Conservation (phyloP, 2,329 filamentous ascomycete genomes). For the Juglanconis juglandina region DNA sequence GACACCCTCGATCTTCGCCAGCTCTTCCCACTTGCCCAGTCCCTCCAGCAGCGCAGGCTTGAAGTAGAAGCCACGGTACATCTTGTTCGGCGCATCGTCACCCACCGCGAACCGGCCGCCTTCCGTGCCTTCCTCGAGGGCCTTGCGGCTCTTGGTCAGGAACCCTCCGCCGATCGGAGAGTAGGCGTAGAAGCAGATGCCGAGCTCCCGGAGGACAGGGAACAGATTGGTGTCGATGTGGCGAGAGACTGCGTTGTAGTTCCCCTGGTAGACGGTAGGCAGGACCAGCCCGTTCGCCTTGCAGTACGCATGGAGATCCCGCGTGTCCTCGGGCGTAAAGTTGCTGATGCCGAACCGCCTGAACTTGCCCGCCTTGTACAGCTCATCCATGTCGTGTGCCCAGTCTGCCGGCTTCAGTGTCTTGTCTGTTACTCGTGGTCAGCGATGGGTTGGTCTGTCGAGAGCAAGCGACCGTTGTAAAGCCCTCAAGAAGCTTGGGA, state of each 20-base stretch:
- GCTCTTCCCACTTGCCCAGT: constrained; percentile 37
- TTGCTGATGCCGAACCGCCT: constrained; percentile 65
- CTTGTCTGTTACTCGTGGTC: not conserved
- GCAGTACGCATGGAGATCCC: constrained; percentile 60
- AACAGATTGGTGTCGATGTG: constrained; percentile 37
- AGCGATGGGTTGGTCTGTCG: too few species aligned
- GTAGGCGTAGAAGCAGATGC: constrained; percentile 39
- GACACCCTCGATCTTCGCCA: constrained; percentile 48
- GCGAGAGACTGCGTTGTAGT: constrained; percentile 39
- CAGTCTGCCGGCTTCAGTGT: constrained; percentile 39
- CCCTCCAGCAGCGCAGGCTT: constrained; percentile 49
- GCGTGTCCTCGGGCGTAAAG: constrained; percentile 69
- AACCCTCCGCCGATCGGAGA: constrained; percentile 56
- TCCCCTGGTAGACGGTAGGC: constrained; percentile 43
- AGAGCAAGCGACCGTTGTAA: too few species aligned
- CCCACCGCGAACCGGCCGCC: constrained; percentile 34
- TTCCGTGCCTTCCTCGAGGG: constrained; percentile 30
- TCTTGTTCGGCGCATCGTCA: constrained; percentile 39
- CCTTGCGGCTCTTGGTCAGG: constrained; percentile 43
- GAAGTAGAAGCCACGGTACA: constrained; percentile 18
- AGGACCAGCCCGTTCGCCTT: constrained; percentile 35
- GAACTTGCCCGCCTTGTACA: constrained; percentile 68
- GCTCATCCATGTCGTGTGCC: constrained; percentile 54
- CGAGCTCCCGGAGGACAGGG: constrained; percentile 40
- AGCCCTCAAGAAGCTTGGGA: too few species aligned